Evolutionary conservation across 768 basidiomycete species (phyloP), one percentile per base, ranked within the genome.

Genomic region (Russula sp.): DNA sequence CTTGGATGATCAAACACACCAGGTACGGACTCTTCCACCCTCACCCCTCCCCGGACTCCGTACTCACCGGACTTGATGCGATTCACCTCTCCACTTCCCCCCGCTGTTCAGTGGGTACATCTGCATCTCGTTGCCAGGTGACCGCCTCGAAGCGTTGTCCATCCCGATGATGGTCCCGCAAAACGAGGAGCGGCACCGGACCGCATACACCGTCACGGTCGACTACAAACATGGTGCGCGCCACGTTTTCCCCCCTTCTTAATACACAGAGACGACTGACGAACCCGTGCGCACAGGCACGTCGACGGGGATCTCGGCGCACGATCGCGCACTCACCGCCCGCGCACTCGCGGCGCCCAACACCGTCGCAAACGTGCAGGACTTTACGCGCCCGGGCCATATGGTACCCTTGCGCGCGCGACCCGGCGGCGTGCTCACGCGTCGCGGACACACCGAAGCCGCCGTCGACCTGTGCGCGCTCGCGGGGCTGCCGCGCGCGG

Each of bases 1-100:
- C 97, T 0, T 99, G 93, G 93, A 89, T 99, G 83, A 94, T 99
- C 72, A 88, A 89, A 70, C 87, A 95, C 72, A 92, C 93, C 0
- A 97, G 93, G 96, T 95, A 55, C 61, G 83, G 73, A 42, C 16
- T 25, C 35, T 42, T 9, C 0, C 16, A n/a, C 34, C 7, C 14
- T 8, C 13, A 46, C 13, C 46, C 35, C 16, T 20, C 46, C 18
- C 38, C 25, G 57, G 10, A 39, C 51, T 56, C 56, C 45, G 59
- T 38, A 14, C 58, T 39, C 38, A 57, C 61, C 68, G 60, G 53
- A 54, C 46, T 48, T 56, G 29, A 34, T 55, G 16, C 1, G 1
- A 10, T n/a, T 11, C 20, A 8, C 11, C 29, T 18, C 39, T 48
- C 16, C 2, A 22, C 38, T 25, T n/a, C 32, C 7, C 16, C 4